Evolutionary conservation across 805 yeast genomes (phyloP).

Genomic region (Candida nonsorbophila): DNA sequence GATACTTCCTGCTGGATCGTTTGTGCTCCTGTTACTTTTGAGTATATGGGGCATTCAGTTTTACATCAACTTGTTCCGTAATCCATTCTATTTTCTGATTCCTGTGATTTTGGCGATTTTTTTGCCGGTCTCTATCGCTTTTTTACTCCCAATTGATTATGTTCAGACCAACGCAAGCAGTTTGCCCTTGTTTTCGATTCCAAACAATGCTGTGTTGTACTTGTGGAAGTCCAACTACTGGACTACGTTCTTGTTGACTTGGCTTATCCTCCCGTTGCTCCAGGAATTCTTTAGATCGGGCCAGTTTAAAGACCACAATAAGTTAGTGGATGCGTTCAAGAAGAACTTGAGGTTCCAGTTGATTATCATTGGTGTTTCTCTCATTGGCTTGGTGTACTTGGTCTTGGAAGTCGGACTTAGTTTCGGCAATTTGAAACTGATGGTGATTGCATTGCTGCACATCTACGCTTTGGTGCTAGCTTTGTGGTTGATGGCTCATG

Average conservation of each 20-base stretch:
- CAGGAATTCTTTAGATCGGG: conserved; percentile 76
- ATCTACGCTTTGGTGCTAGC: conserved; percentile 71
- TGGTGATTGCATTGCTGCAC: conserved; percentile 72
- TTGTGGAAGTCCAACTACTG: conserved; percentile 77
- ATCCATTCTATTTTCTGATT: conserved; percentile 37
- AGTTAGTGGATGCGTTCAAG: conserved; percentile 52
- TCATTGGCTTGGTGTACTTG: conserved; percentile 55
- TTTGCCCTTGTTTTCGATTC: conserved; percentile 36
- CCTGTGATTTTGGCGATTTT: conserved; percentile 57
- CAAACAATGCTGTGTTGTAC: conserved; percentile 41
- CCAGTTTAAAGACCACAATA: conserved; percentile 41
- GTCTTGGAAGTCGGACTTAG: conserved; percentile 45
- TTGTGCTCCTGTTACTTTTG: conserved; percentile 18
- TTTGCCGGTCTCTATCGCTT: conserved; percentile 70
- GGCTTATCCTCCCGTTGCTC: conserved; percentile 68
- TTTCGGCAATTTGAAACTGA: conserved; percentile 52
- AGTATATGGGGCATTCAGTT: conserved; percentile 23
- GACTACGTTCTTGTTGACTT: conserved; percentile 74
- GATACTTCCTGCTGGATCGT: conserved; percentile 21
- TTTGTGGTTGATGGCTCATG: conserved; percentile 83
- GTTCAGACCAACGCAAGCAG: conserved; percentile 44
- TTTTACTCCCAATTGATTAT: conserved; percentile 70
- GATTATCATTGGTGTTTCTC: conserved; percentile 46
- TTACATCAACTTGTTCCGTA: conserved; percentile 29
- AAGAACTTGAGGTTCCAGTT: conserved; percentile 58